phyloP scores from a whole-genome alignment of 2,329 filamentous ascomycete genomes.

The Neonectria coccinea region DNA sequence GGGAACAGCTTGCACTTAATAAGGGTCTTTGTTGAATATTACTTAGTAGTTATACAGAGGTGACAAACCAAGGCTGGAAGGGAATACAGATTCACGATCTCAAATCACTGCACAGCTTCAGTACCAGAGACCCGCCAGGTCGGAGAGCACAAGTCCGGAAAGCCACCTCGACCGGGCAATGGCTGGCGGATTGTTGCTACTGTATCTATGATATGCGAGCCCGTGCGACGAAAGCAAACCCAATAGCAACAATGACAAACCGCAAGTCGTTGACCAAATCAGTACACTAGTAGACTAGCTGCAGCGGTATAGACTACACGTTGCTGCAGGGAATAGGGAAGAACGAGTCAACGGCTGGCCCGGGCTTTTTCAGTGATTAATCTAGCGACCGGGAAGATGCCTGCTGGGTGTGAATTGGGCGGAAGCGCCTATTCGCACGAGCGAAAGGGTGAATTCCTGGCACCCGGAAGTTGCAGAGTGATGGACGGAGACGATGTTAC shows the following conservation, averaged over 20 bases:
- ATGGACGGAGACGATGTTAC: not conserved
- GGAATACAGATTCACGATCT: not conserved
- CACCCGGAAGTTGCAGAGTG: not conserved
- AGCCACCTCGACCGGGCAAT: not conserved
- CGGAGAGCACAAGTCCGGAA: not conserved
- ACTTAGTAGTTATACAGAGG: not conserved
- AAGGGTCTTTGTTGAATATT: not conserved
- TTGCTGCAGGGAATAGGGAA: not conserved
- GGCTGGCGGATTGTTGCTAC: not conserved
- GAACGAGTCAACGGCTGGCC: not conserved
- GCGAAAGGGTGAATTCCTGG: not conserved
- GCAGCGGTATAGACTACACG: not conserved
- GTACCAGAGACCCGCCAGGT: not conserved
- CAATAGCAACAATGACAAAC: not conserved
- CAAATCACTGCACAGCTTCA: not conserved
- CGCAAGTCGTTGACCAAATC: not conserved
- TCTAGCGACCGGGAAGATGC: not conserved
- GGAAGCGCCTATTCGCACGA: not conserved
- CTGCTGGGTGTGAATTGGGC: not conserved
- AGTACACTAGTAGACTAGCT: not conserved
- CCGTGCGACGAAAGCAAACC: not conserved
- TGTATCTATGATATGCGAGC: not conserved
- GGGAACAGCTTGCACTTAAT: not conserved
- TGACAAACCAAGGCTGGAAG: not conserved
- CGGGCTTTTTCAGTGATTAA: not conserved